Percentiles rank a stretch among this genome's conserved stretches.
Conservation (phyloP, 2,329 filamentous ascomycete genomes). For the Cercospora sojina region DNA sequence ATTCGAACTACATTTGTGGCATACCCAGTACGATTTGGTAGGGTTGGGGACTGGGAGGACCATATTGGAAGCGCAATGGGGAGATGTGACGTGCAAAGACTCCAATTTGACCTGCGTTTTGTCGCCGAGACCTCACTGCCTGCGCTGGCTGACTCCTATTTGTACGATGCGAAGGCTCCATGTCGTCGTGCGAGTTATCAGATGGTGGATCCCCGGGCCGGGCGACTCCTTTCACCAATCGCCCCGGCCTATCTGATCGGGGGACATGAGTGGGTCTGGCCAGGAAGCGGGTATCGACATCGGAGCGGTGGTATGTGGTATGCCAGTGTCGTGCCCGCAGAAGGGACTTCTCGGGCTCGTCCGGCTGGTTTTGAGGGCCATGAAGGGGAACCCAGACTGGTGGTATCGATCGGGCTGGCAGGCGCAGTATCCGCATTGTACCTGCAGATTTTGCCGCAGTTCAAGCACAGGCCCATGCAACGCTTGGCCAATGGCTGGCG, state of each 20-base stretch:
- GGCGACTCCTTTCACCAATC: neutral
- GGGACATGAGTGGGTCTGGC: neutral
- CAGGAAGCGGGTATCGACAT: neutral
- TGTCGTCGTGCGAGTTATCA: slow-evolving; percentile 1
- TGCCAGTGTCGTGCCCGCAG: neutral
- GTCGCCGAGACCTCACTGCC: neutral
- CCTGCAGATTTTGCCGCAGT: neutral
- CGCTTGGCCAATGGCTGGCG: neutral
- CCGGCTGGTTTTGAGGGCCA: neutral
- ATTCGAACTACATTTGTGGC: neutral
- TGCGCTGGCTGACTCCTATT: neutral
- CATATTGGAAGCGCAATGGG: slow-evolving; percentile 13
- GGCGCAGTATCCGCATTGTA: neutral
- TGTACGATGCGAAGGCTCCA: neutral
- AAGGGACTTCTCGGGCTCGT: neutral
- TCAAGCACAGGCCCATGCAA: neutral
- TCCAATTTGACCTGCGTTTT: neutral
- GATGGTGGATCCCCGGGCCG: slow-evolving; percentile 9
- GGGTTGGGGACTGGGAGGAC: slow-evolving; percentile 24
- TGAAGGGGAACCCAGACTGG: neutral
- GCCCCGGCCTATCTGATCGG: slow-evolving; percentile 12
- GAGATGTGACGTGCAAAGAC: neutral
- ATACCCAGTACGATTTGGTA: slow-evolving; percentile 29
- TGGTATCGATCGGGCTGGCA: neutral
- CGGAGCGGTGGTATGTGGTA: neutral